Evolutionary conservation across 768 basidiomycete species (phyloP), one percentile per base, ranked within the genome.

Genomic region (Galerina marginata): DNA sequence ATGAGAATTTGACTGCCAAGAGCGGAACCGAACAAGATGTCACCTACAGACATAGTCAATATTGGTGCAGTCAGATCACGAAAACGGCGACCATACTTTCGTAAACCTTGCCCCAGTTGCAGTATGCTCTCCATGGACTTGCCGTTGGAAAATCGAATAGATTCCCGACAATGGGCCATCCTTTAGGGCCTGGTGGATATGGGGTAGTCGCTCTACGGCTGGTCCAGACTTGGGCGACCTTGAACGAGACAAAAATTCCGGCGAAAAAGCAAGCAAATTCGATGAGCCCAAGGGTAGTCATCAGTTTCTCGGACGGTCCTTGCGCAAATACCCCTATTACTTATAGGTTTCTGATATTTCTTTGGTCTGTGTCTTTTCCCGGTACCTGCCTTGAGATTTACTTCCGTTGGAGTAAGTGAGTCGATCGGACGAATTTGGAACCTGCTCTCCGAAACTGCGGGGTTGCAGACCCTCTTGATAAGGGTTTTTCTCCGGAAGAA

Each of bases 11-110:
- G 62, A 23, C 56, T 59, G 5, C 66, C 80, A 4, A 85, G 69
- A 29, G 78, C 74, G 52, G 73, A 74, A n/a, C 80, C 68, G 60
- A 79, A 80, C 2, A 83, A 75, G 38, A 86, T 66, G 56, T 82
- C 79, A 14, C 84, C 85, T 82, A 29, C 46, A 33, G 6, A 7
- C 29, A 15, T 9, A 45, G 51, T n/a, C 12, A 33, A 5, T 10
- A 12, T n/a, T 11, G 11, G 16, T 26, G 2, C 7, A 39, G 43
- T 20, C 6, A 14, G n/a, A 46, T 5, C 15, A 51, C 15, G 26
- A 9, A 43, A 25, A 25, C 26, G 2, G 14, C 6, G 23, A 47
- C 38, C 56, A 16, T 20, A 61, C 49, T 56, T 4, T 43, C 20
- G 29, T 58, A 58, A n/a, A n/a, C 26, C 16, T 56, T 43, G 36